phyloP scores from a whole-genome alignment of 129 eudicot species.

The Kitagawia praeruptora region DNA sequence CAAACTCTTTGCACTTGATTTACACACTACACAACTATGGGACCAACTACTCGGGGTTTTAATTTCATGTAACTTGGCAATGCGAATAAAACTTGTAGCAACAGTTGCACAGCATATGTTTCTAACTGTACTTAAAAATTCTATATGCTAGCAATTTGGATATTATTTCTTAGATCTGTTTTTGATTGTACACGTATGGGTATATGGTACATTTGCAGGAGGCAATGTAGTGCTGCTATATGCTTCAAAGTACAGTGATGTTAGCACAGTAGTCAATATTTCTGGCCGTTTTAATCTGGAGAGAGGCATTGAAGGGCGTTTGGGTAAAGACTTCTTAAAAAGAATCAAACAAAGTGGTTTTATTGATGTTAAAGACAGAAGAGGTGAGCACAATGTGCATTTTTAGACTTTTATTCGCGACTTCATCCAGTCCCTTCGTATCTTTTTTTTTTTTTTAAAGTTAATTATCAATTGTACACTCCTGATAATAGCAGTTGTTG shows the following conservation, averaged over 20 bases:
- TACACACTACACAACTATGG: background rate
- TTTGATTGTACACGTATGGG: slow-evolving; percentile 9
- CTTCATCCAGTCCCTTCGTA: background rate
- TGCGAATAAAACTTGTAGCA: background rate
- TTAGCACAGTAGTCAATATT: slow-evolving; percentile 45
- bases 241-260: slow-evolving; percentile 49
- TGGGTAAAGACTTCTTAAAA: slow-evolving; percentile 54
- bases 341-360: slow-evolving; percentile 41
- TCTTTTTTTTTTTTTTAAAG: too few species aligned
- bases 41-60: background rate
- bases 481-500: too few species aligned
- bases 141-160: background rate
- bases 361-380: slow-evolving; percentile 46
- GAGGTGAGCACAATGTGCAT: slow-evolving; percentile 23
- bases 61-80: background rate
- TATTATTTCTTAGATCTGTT: background rate
- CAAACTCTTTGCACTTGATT: background rate
- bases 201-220: slow-evolving; percentile 30
- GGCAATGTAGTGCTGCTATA: slow-evolving; percentile 72
- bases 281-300: slow-evolving; percentile 61
- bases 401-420: background rate
- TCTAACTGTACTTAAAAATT: background rate
- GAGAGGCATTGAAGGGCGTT: slow-evolving; percentile 62
- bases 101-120: background rate
- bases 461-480: too few species aligned